Evolutionary conservation across 345 rosid genomes (phyloP).

Genomic region (Moricandia arvensis): DNA sequence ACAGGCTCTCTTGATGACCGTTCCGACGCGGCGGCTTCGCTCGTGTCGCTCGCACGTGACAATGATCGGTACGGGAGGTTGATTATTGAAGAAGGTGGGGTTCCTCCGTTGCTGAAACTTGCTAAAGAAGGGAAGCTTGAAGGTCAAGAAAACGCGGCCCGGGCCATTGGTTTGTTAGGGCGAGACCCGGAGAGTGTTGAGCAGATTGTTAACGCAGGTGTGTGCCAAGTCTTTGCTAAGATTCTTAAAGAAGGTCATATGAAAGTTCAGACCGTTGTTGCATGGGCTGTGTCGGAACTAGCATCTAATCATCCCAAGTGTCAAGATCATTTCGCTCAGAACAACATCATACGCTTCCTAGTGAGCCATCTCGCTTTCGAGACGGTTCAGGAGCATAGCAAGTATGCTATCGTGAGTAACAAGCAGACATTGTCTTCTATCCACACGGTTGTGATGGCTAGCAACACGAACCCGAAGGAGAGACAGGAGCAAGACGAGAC

Average conservation of each 20-base stretch:
- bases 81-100: constrained; percentile 88
- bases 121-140: constrained; percentile 75
- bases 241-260: constrained; percentile 82
- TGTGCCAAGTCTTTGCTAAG: constrained; percentile 67
- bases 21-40: constrained; percentile 72
- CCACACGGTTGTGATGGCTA: constrained; percentile 55
- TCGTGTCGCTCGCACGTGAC: constrained; percentile 79
- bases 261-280: constrained; percentile 69
- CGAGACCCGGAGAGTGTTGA: constrained; percentile 78
- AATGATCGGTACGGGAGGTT: constrained; percentile 69
- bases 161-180: constrained; percentile 72
- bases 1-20: constrained; percentile 63
- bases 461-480: constrained; percentile 12
- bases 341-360: constrained; percentile 67
- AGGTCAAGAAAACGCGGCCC: constrained; percentile 79
- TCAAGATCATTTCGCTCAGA: constrained; percentile 73
- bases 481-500: constrained; percentile 24
- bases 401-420: constrained; percentile 50
- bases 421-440: constrained; percentile 50
- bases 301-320: constrained; percentile 63
- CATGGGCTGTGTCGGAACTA: constrained; percentile 74
- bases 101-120: constrained; percentile 69
- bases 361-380: constrained; percentile 86
- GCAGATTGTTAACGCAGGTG: constrained; percentile 72
- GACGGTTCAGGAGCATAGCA: constrained; percentile 78